These are phyloP conservation scores for Stachybotrys echinatus DNA, from an alignment of 2,329 filamentous ascomycete genomes.

Conservation along the genomic window DNA sequence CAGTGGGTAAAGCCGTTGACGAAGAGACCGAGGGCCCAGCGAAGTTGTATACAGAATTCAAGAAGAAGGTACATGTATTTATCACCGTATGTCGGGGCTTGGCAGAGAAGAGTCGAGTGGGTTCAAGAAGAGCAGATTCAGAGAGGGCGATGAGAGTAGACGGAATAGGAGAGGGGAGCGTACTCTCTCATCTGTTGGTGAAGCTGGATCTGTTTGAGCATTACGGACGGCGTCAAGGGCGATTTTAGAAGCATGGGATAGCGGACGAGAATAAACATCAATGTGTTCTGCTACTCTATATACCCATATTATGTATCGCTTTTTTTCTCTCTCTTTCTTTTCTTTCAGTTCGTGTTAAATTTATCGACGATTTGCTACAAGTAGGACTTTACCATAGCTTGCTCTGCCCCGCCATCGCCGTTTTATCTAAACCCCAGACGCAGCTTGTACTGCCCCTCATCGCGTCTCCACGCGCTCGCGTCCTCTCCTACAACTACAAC, in stretches of 20 bases:
- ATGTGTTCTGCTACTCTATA: background rate
- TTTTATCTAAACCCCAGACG: background rate
- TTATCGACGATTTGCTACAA: too few species aligned
- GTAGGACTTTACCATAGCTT: too few species aligned
- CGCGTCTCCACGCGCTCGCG: conserved; percentile 20
- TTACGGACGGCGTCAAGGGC: conserved; percentile 41
- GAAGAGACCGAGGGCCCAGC: conserved; percentile 14
- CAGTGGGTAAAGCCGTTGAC: conserved; percentile 20
- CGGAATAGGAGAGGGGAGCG: conserved; percentile 44
- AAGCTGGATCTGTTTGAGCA: conserved; percentile 68
- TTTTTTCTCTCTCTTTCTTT: too few species aligned
- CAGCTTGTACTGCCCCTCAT: conserved; percentile 20
- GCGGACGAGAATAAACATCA: background rate
- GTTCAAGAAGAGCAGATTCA: conserved; percentile 21
- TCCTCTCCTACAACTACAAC: too few species aligned
- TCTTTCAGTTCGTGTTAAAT: too few species aligned
- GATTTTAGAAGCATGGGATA: too few species aligned
- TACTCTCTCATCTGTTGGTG: conserved; percentile 62
- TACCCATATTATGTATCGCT: too few species aligned
- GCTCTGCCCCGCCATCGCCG: background rate
- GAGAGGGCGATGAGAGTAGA: conserved; percentile 27
- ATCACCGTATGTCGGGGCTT: conserved; percentile 65
- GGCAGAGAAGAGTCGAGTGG: conserved; percentile 53
- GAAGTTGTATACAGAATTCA: conserved; percentile 59
- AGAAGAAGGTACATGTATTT: conserved; percentile 69